phyloP scores from a whole-genome alignment of 2,329 filamentous ascomycete species.

The Beauveria medogensis region DNA sequence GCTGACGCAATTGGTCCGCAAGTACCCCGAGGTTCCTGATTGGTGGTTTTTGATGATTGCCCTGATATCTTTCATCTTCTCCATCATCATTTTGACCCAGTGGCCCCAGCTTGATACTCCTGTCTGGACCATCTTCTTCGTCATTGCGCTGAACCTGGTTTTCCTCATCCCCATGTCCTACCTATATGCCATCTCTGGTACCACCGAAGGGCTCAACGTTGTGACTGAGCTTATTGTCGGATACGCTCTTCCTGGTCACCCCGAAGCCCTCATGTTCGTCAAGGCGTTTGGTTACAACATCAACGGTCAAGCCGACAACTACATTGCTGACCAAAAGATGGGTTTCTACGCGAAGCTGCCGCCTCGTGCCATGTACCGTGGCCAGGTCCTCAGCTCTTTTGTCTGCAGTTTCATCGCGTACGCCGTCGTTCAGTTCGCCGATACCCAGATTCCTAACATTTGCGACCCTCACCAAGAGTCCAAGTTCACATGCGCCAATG shows the following conservation, averaged over 20 bases:
- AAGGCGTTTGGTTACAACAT: constrained; percentile 39
- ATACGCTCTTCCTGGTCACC: constrained; percentile 25
- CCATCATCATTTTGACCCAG: constrained; percentile 23
- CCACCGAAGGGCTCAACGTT: constrained; percentile 38
- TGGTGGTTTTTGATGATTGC: constrained; percentile 32
- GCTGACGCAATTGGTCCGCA: constrained; percentile 34
- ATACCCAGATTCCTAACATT: constrained; percentile 22
- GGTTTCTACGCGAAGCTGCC: constrained; percentile 23
- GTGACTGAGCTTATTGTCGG: constrained; percentile 33
- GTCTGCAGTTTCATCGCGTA: constrained; percentile 37
- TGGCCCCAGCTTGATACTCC: constrained; percentile 23
- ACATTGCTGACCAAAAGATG: constrained; percentile 27
- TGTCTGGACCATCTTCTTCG: constrained; percentile 23
- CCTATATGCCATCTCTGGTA: constrained; percentile 33
- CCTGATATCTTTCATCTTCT: constrained; percentile 22
- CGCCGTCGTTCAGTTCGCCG: constrained; percentile 30
- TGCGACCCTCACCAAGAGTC: constrained; percentile 25
- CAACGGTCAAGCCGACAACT: constrained; percentile 33
- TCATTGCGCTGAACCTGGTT: constrained; percentile 28
- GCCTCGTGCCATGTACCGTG: constrained; percentile 26
- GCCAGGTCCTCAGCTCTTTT: constrained; percentile 34
- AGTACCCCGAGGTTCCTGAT: constrained; percentile 38
- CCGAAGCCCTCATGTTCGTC: constrained; percentile 46
- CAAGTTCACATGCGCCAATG: constrained; percentile 22
- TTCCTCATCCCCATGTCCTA: constrained; percentile 33